These are phyloP conservation scores for Tremella fuciformis DNA, from an alignment of 768 basidiomycete genomes.

Conservation along the genomic window DNA sequence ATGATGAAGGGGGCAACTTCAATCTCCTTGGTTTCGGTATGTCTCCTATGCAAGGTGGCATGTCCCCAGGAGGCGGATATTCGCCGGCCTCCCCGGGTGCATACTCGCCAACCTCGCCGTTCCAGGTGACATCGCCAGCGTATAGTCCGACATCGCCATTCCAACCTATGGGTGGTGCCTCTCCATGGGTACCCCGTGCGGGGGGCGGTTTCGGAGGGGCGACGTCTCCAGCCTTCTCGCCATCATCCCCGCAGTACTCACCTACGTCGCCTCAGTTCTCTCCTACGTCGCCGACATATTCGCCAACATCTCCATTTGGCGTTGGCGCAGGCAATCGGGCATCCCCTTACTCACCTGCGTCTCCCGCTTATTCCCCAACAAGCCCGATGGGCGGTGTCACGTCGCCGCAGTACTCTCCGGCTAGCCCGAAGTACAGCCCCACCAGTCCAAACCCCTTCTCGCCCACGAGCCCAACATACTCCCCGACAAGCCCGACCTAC, in stretches of 20 bases:
- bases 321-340: slow-evolving; percentile 23
- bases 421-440: slow-evolving; percentile 45
- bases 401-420: slow-evolving; percentile 43
- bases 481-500: slow-evolving; percentile 41
- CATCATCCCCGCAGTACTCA: slow-evolving; percentile 47
- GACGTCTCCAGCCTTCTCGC: slow-evolving; percentile 46
- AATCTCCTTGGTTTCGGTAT: slow-evolving; percentile 71
- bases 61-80: slow-evolving; percentile 51
- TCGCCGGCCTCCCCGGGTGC: slow-evolving; percentile 47
- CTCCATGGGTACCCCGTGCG: slow-evolving; percentile 79
- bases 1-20: slow-evolving; percentile 77
- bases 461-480: slow-evolving; percentile 59
- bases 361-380: slow-evolving; percentile 41
- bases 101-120: slow-evolving; percentile 72
- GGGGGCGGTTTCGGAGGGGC: slow-evolving; percentile 58
- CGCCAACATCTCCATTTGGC: slow-evolving; percentile 52
- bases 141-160: slow-evolving; percentile 83
- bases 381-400: slow-evolving; percentile 40
- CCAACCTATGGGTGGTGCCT: slow-evolving; percentile 80
- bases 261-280: slow-evolving; percentile 48
- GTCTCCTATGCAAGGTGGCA: slow-evolving; percentile 69
- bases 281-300: slow-evolving; percentile 49
- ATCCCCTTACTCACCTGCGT: slow-evolving; percentile 41
- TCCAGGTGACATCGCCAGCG: slow-evolving; percentile 53
- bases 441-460: slow-evolving; percentile 62